These are phyloP conservation scores for Arachis hypogaea DNA, from an alignment of 306 rosid species.

Conservation along the genomic window DNA sequence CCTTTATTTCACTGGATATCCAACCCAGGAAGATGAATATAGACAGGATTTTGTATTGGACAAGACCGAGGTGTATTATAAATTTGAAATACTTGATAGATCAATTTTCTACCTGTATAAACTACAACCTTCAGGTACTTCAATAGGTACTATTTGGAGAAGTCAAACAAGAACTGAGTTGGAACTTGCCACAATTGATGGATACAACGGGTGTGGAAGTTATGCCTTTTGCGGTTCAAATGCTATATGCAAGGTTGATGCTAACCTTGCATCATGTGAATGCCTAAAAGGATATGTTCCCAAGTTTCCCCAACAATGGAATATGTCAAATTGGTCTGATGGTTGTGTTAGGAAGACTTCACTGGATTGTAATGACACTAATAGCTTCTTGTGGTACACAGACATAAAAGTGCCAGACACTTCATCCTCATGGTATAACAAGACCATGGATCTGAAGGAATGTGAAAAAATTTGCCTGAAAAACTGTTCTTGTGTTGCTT, in stretches of 20 bases:
- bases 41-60: conserved; percentile 2
- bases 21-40: neutral
- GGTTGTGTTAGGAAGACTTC: neutral
- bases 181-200: too few species aligned
- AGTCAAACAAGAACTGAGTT: neutral
- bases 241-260: conserved; percentile 5
- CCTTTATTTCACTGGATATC: conserved; percentile 8
- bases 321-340: neutral
- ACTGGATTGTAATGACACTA: neutral
- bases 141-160: neutral
- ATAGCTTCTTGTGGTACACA: neutral
- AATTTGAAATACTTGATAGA: neutral
- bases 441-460: neutral
- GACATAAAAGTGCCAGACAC: neutral
- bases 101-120: neutral
- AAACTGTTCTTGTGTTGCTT: neutral
- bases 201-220: neutral
- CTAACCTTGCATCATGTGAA: neutral
- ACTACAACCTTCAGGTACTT: conserved; percentile 3
- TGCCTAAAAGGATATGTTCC: neutral
- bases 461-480: neutral
- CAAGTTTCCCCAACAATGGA: neutral
- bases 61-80: conserved; percentile 9
- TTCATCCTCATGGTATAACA: neutral
- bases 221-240: conserved; percentile 21